A percentile compares a stretch with the other conserved stretches of the same genome.
Evolutionary conservation across 2,329 filamentous ascomycete species (phyloP).

Genomic region (Talaromyces marneffei): DNA sequence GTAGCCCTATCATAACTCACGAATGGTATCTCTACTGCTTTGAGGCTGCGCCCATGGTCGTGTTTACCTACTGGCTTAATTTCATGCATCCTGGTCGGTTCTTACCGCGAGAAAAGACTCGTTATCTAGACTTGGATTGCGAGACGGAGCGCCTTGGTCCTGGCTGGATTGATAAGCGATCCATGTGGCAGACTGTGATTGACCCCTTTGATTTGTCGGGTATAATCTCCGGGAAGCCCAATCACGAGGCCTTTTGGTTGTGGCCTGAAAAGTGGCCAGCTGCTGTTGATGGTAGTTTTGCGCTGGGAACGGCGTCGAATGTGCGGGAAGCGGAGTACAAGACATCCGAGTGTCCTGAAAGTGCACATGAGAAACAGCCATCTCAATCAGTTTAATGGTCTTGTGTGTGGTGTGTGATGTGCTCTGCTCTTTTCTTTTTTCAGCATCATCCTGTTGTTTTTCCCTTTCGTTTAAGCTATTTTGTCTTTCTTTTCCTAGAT

Average conservation of each 20-base stretch:
- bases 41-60: conserved; percentile 32
- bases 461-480: neutral
- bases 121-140: conserved; percentile 27
- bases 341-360: neutral
- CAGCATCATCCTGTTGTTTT: neutral
- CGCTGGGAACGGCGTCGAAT: conserved; percentile 21
- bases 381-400: neutral
- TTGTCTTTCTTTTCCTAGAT: neutral
- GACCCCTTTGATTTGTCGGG: conserved; percentile 27
- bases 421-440: neutral
- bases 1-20: conserved; percentile 21
- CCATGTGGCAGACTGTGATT: conserved; percentile 24
- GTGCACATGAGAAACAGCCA: neutral
- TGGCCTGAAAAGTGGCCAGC: conserved; percentile 23
- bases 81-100: conserved; percentile 32
- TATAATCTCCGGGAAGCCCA: conserved; percentile 20
- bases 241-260: conserved; percentile 28
- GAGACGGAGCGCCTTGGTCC: conserved; percentile 28
- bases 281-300: conserved; percentile 26
- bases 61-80: conserved; percentile 33
- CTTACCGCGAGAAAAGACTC: conserved; percentile 24
- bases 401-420: no score
- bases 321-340: neutral
- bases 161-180: conserved; percentile 28
- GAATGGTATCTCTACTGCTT: conserved; percentile 37